Evolutionary conservation across 495 filamentous ascomycete genomes (phyloP).

Genomic region (Penicillium goetzii): DNA sequence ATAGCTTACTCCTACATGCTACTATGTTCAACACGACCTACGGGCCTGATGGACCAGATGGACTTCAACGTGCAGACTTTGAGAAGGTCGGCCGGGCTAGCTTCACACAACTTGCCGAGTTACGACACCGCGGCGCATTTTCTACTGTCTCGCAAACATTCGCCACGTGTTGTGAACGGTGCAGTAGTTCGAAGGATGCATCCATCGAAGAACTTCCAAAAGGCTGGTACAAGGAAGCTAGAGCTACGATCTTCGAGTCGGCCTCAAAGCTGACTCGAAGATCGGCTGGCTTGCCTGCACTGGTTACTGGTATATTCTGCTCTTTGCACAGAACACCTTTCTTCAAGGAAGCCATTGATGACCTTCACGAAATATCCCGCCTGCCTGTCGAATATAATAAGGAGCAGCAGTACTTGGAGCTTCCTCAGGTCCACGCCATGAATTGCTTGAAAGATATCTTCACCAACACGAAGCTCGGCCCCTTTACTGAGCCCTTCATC

Average conservation of each 20-base stretch:
- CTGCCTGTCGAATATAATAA: conserved; percentile 52
- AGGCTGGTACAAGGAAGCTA: conserved; percentile 69
- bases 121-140: conserved; percentile 92
- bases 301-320: conserved; percentile 75
- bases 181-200: conserved; percentile 54
- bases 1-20: conserved; percentile 57
- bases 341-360: conserved; percentile 53
- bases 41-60: conserved; percentile 36
- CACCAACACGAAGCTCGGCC: conserved; percentile 70
- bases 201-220: conserved; percentile 45
- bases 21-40: conserved; percentile 45
- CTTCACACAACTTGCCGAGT: conserved; percentile 77
- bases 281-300: conserved; percentile 86
- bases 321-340: conserved; percentile 45
- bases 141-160: conserved; percentile 91
- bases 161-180: conserved; percentile 69
- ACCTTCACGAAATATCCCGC: conserved; percentile 61
- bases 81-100: conserved; percentile 66
- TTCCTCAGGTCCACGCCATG: conserved; percentile 91
- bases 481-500: conserved; percentile 66
- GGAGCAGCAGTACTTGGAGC: conserved; percentile 54
- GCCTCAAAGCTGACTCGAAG: conserved; percentile 80
- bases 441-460: conserved; percentile 91
- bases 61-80: conserved; percentile 44
- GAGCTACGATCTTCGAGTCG: conserved; percentile 67